phyloP scores from a whole-genome alignment of 352 stramenopile species.

The Phytopythium boreale region DNA sequence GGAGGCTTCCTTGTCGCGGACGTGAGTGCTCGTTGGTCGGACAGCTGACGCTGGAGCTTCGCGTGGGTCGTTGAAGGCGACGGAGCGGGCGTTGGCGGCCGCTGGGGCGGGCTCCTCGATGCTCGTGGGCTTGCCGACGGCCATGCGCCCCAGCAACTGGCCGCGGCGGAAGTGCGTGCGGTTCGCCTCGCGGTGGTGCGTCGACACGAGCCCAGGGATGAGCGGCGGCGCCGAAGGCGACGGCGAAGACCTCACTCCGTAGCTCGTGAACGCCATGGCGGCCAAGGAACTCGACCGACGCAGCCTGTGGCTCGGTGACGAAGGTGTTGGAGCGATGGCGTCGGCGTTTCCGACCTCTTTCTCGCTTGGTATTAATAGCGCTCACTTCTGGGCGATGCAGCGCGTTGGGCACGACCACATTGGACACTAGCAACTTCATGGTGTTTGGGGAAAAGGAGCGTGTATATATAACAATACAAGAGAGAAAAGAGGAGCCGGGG shows the following conservation, averaged over 20 bases:
- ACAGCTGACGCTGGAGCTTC: not conserved
- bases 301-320: no score
- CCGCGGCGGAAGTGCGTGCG: slow-evolving; percentile 54
- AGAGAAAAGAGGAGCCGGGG: not conserved
- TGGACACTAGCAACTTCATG: not conserved
- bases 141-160: slow-evolving; percentile 67
- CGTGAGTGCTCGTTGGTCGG: slow-evolving; percentile 1
- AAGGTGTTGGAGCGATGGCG: not conserved
- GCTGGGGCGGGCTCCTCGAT: slow-evolving; percentile 9
- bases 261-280: not conserved
- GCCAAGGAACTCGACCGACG: no score
- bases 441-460: not conserved
- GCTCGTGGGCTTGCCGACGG: slow-evolving; percentile 35
- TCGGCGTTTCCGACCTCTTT: not conserved
- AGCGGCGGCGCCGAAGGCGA: slow-evolving; percentile 18
- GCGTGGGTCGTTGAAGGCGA: slow-evolving; percentile 8
- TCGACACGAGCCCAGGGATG: slow-evolving; percentile 57
- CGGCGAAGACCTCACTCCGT: not conserved
- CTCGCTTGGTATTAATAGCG: not conserved
- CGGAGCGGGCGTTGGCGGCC: slow-evolving; percentile 10
- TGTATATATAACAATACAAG: slow-evolving; percentile 11
- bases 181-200: slow-evolving; percentile 38
- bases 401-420: not conserved
- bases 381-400: no score
- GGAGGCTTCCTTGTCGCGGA: slow-evolving; percentile 8